phyloP scores from a whole-genome alignment of 1,284 basidiomycete genomes.

The Wallemia mellicola region DNA sequence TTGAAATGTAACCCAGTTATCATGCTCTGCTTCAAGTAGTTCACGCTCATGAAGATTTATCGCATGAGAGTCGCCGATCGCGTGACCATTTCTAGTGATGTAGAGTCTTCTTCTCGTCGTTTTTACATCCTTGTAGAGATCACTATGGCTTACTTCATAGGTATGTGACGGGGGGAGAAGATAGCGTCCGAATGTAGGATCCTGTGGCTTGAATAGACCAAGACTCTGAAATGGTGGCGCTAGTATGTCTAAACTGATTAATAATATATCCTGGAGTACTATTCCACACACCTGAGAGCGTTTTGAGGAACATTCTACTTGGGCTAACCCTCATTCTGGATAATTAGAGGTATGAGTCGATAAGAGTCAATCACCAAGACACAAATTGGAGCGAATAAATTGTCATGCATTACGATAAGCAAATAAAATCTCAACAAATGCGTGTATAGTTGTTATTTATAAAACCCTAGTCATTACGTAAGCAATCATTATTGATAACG shows the following conservation, averaged over 20 bases:
- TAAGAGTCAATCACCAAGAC: neutral
- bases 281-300: neutral
- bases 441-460: too few species aligned
- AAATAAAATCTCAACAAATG: too few species aligned
- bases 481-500: too few species aligned
- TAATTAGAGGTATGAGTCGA: neutral
- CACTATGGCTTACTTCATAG: neutral
- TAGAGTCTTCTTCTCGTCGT: neutral
- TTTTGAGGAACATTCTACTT: neutral
- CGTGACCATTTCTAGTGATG: neutral
- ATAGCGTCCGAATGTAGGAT: neutral
- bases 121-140: neutral
- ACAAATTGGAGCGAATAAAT: neutral
- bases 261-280: too few species aligned
- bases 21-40: neutral
- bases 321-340: neutral
- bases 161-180: neutral
- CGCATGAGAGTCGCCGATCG: neutral
- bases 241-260: too few species aligned
- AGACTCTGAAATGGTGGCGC: neutral
- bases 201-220: neutral
- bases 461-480: too few species aligned
- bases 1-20: neutral
- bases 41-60: neutral
- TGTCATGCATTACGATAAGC: too few species aligned